Base-by-base conservation (phyloP, 768 basidiomycete species). In the Flagelloscypha sp. region DNA sequence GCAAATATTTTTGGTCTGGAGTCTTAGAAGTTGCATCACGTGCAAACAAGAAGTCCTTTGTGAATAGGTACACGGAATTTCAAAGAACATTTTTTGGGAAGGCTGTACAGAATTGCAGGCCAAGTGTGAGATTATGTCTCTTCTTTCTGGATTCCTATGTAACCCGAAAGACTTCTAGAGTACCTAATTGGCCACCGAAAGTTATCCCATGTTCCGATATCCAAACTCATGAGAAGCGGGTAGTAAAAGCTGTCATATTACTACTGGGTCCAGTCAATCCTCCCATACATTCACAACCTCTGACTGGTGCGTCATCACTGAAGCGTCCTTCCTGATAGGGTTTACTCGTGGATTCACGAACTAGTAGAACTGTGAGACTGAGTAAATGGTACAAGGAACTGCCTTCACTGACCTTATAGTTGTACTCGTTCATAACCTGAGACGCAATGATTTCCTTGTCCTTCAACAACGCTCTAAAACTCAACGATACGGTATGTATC, bases 381-480 rank as follows among this genome's bases (percentile, higher is more conserved):
- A 41, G 27, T n/a, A 13, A 21, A 8, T 15, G 6, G 6, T 17
- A 9, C 4, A 11, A 37, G 9, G 8, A 12, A 13, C 2, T 21
- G 25, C 9, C 7, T 12, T 3, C 2, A 66, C 76, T 24, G 44
- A 86, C 87, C 58, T 73, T 75, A 53, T 76, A 65, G 42, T 90
- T 83, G 48, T 90, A 90, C 56, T 90, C 87, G 48, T 76, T 72
- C 70, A 90, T 68, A 12, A 88, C 83, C 51, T 89, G 87, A 3
- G 80, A 72, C 7, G 82, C 71, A 38, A 90, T 70, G 30, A 85
- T 73, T 25, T 69, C 74, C 45, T 68, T 75, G 60, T 90, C 87
- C 51, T 84, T 88, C 12, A 89, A 32, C 40, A 87, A 52, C 2
- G 66, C 62, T 23, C 72, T 70, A 25, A 30, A 23, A 42, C 23